Evolutionary conservation across 495 filamentous ascomycete genomes (phyloP).

Genomic region (Cenococcum geophilum): DNA sequence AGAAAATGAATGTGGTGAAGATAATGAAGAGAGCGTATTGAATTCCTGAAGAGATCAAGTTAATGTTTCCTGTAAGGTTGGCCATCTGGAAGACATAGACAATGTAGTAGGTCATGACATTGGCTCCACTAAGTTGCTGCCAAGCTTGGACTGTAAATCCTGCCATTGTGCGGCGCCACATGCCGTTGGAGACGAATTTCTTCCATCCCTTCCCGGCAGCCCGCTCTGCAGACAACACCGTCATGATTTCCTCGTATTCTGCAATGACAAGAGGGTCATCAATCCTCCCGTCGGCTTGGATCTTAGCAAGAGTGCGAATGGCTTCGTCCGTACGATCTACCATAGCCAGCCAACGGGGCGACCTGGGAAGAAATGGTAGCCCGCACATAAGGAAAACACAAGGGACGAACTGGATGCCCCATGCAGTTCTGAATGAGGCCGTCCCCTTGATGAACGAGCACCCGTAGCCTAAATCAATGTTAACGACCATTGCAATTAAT

Average conservation of each 20-base stretch:
- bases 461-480: conserved; percentile 56
- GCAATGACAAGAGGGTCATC: conserved; percentile 63
- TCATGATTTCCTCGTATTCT: conserved; percentile 66
- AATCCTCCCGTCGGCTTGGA: conserved; percentile 59
- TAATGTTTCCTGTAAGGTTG: conserved; percentile 55
- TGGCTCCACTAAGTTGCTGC: conserved; percentile 60
- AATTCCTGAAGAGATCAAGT: conserved; percentile 60
- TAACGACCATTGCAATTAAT: conserved; percentile 15
- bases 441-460: conserved; percentile 57
- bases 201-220: conserved; percentile 51
- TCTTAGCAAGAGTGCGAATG: conserved; percentile 57
- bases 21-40: conserved; percentile 74
- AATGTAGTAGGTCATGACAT: conserved; percentile 62
- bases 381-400: conserved; percentile 56
- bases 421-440: conserved; percentile 64
- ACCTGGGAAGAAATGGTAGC: conserved; percentile 64
- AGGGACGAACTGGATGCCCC: conserved; percentile 68
- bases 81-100: conserved; percentile 70
- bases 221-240: conserved; percentile 52
- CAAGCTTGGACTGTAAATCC: conserved; percentile 63
- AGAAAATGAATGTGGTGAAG: conserved; percentile 60
- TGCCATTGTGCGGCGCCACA: conserved; percentile 67
- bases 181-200: conserved; percentile 55
- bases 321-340: conserved; percentile 63
- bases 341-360: conserved; percentile 67